Evolutionary conservation across 2,329 filamentous ascomycete species (phyloP).

Genomic region (Aureobasidium zeae): DNA sequence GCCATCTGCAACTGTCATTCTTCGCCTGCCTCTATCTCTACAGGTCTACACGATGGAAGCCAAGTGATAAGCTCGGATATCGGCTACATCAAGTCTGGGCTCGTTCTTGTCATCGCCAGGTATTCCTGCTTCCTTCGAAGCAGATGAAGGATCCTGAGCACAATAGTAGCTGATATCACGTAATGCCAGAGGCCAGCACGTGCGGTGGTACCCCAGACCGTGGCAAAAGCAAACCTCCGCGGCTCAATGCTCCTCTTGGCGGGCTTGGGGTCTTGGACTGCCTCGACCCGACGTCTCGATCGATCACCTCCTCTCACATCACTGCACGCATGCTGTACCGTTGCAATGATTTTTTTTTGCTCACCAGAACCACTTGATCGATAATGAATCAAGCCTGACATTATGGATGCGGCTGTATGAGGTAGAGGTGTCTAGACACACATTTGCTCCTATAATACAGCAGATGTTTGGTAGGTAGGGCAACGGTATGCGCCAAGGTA

Average conservation of each 20-base stretch:
- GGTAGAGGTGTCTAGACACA: background rate
- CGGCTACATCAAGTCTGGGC: slow-evolving; percentile 5
- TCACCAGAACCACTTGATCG: no score
- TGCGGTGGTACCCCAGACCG: background rate
- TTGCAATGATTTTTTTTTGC: no score
- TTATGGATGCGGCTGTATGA: no score
- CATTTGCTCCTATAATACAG: background rate
- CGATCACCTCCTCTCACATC: background rate
- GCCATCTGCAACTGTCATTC: background rate
- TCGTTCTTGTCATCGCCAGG: slow-evolving; percentile 5
- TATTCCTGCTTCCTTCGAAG: slow-evolving; percentile 4
- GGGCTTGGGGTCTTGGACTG: background rate
- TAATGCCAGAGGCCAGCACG: slow-evolving; percentile 5
- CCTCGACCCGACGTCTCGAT: background rate
- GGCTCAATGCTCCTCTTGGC: slow-evolving; percentile 1
- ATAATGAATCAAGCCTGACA: no score
- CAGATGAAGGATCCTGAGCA: background rate
- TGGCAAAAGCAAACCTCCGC: slow-evolving; percentile 12
- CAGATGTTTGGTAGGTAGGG: slow-evolving; percentile 3
- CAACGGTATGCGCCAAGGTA: slow-evolving; percentile 6
- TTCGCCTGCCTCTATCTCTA: background rate
- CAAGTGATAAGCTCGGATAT: slow-evolving; percentile 1
- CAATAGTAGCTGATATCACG: background rate
- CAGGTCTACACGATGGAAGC: background rate
- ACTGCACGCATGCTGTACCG: no score